Evolutionary conservation across 768 basidiomycete species (phyloP), one percentile per base, ranked within the genome.

Genomic region (Brasilioporus rufonigricans): DNA sequence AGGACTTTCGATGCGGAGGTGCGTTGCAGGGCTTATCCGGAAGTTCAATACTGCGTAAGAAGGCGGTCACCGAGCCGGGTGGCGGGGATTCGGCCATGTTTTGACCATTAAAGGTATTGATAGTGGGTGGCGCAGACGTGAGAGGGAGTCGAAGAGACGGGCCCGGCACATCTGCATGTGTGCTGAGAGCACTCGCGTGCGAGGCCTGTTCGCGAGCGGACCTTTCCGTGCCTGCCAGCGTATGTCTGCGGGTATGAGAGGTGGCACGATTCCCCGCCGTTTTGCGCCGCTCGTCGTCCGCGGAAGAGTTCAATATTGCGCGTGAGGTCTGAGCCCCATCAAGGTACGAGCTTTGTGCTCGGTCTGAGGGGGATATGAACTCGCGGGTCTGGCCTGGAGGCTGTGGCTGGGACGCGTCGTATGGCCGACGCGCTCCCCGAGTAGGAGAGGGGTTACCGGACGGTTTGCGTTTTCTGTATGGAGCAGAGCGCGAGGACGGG

Each of bases 41-140:
- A 48, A 71, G 60, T 41, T 61, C 49, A 21, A 67, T 65, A 23
- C 48, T 67, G 39, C 63, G 59, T 24, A 70, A 55, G 50, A 68
- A 69, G 1, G 55, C 38, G 44, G 65, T 62, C n/a, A 59, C 70
- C 16, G 63, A 52, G 6, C 45, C 57, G 3, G 55, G 57, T 2
- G 49, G 51, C 3, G 63, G 63, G 12, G 59, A 53, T 36, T 49
- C 59, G 16, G 48, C 24, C 39, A 32, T 59, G 18, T 23, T 44
- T 40, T 38, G 53, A 40, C 40, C 31, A 19, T n/a, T 4, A 3
- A 41, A 48, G 29, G 47, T 16, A 38, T 27, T 53, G 21, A 26
- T 26, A 36, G 40, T 24, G 19, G 53, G 50, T 1, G 59, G 53
- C 11, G n/a, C 52, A 24, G 56, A 53, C 23, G 49, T 18, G 40